Evolutionary conservation across 1,139 yeast genomes (phyloP), one percentile per base, ranked within the genome.

Genomic region (Eremothecium coryli): DNA sequence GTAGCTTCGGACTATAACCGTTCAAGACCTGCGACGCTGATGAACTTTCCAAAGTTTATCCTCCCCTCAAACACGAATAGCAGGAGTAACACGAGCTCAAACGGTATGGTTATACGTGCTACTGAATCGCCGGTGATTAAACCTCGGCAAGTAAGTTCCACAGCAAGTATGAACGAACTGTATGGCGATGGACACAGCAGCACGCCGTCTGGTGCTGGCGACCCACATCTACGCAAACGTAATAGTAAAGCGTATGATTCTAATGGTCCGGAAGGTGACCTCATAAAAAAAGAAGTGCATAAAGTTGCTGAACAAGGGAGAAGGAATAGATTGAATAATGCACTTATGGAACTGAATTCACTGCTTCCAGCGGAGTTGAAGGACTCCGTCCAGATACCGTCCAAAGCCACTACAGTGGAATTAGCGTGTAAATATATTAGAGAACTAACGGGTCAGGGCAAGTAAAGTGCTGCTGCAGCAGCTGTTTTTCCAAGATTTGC

Each of bases 291-390:
- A 47, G 81, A 90, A 4, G 77, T 82, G 17, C 98, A 90, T 59
- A 88, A 90, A 54, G 68, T 84, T 18, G 97, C 98, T 0, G 98
- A 90, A 60, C 96, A 90, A 59, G 97, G 95, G 8, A 68, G 98
- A 40, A 71, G 98, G 48, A 86, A 88, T 56, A 67, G 98, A 44
- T 80, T 90, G 79, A 90, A 90, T 58, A 62, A 66, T 38, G 97
- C 96, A 0, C 76, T 90, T 14, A 74, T 73, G 31, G 94, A 84
- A 33, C 63, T 90, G 38, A 79, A 80, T 3, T 51, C 65, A 8
- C 61, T 85, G 42, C 69, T 90, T 16, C 93, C 94, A 0, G 73
- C 76, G 11, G 55, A 60, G 14, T 62, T 77, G 49, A 80, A 73
- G 44, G 72, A 69, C 31, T 71, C 72, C 24, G 75, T 76, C 1